Percentiles rank a stretch among this genome's conserved stretches.
phyloP scores from a whole-genome alignment of 371 early-diverging fungal species.

The Mortierella sp. region DNA sequence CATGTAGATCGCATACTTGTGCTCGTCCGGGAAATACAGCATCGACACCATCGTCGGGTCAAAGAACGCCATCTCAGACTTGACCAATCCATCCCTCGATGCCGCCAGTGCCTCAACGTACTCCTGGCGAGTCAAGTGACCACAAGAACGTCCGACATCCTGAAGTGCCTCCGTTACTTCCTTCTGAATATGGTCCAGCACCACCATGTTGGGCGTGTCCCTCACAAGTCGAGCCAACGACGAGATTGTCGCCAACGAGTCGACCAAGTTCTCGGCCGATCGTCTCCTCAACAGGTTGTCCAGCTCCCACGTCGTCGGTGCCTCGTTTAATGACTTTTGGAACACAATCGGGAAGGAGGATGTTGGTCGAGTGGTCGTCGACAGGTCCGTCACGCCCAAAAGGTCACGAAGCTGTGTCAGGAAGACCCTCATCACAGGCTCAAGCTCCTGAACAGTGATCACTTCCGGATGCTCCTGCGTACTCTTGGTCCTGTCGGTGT shows the following conservation, averaged over 20 bases:
- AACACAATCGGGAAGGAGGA: conserved; percentile 45
- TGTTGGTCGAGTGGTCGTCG: conserved; percentile 2
- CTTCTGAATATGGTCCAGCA: conserved; percentile 84
- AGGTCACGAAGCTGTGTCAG: conserved; percentile 85
- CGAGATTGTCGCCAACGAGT: conserved; percentile 79
- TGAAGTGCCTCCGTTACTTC: conserved; percentile 61
- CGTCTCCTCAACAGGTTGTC: conserved; percentile 78
- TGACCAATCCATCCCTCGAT: conserved; percentile 73
- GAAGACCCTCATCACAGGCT: conserved; percentile 82
- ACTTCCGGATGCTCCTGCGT: conserved; percentile 16
- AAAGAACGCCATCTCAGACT: conserved; percentile 93
- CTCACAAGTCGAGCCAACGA: conserved; percentile 85
- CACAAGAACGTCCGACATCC: conserved; percentile 31
- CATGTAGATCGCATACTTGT: conserved; percentile 96
- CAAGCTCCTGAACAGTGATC: conserved; percentile 67
- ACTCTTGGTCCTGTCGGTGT: conserved; percentile 8
- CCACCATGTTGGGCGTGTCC: conserved; percentile 92
- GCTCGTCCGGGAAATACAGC: conserved; percentile 97
- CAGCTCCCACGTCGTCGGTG: conserved; percentile 79
- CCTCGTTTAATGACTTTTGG: conserved; percentile 30
- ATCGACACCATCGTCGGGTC: conserved; percentile 97
- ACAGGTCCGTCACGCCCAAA: conserved; percentile 77
- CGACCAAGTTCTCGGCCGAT: conserved; percentile 76
- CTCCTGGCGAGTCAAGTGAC: conserved; percentile 50
- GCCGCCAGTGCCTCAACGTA: conserved; percentile 63